Conservation (phyloP, 805 yeast species). For the Candida insectorum region DNA sequence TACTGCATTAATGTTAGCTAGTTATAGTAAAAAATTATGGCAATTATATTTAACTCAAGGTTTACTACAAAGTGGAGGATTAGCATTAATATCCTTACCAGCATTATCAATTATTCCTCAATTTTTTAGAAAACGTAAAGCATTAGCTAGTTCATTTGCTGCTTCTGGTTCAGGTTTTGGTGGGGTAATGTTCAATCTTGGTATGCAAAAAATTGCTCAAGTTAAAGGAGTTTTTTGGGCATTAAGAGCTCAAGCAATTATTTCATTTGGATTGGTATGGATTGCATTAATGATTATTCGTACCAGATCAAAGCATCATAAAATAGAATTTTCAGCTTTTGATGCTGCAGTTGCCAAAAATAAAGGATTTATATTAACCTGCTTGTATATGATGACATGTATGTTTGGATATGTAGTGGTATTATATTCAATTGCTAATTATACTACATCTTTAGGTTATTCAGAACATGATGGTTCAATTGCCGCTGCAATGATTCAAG, state of each 20-base stretch:
- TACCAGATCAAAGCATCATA: constrained; percentile 15
- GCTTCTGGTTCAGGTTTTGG: constrained; percentile 54
- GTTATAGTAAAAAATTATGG: constrained; percentile 54
- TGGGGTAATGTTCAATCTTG: constrained; percentile 48
- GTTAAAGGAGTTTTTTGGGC: constrained; percentile 45
- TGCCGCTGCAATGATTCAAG: constrained; percentile 57
- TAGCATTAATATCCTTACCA: constrained; percentile 57
- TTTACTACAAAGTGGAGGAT: constrained; percentile 54
- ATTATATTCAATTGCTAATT: constrained; percentile 57
- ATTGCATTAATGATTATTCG: constrained; percentile 18
- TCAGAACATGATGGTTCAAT: constrained; percentile 51
- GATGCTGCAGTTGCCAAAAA: constrained; percentile 38
- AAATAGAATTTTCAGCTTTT: constrained; percentile 27
- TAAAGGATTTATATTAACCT: constrained; percentile 40
- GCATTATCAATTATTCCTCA: constrained; percentile 61
- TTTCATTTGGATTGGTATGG: constrained; percentile 25
- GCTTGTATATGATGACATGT: constrained; percentile 47
- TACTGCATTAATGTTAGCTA: constrained; percentile 56
- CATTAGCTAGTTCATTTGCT: constrained; percentile 46
- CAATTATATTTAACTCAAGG: constrained; percentile 70
- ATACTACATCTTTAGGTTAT: constrained; percentile 59
- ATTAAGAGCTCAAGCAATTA: constrained; percentile 44
- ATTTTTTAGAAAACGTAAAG: constrained; percentile 65
- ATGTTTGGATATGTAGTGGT: constrained; percentile 60
- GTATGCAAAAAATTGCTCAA: constrained; percentile 43